These are phyloP conservation scores for Escovopsis weberi DNA, from an alignment of 2,329 filamentous ascomycete genomes.

Conservation along the genomic window DNA sequence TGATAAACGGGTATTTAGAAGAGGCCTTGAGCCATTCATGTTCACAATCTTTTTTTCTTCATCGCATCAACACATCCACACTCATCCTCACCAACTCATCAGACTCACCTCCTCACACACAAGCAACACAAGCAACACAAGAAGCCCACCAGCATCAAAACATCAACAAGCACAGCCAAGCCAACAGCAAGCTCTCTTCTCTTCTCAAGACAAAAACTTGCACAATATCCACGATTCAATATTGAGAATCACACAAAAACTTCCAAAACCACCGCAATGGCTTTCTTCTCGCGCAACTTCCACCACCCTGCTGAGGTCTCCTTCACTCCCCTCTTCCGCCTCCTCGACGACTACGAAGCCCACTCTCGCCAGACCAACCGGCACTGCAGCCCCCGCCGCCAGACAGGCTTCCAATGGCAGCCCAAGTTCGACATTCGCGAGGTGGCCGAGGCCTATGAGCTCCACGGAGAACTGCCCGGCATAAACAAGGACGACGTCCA, in stretches of 20 bases:
- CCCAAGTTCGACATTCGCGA: slow-evolving; percentile 72
- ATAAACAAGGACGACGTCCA: slow-evolving; percentile 58
- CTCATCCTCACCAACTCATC: background rate
- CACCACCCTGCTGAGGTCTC: slow-evolving; percentile 35
- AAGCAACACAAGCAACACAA: background rate
- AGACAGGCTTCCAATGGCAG: slow-evolving; percentile 41
- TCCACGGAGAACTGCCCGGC: slow-evolving; percentile 68
- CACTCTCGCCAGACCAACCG: slow-evolving; percentile 29
- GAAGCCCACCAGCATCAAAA: background rate
- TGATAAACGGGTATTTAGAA: no score
- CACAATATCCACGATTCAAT: background rate
- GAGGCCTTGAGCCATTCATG: no score
- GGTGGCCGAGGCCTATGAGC: slow-evolving; percentile 52
- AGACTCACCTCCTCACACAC: slow-evolving; percentile 3
- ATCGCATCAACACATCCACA: background rate
- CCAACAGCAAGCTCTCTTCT: background rate
- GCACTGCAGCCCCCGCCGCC: slow-evolving; percentile 12
- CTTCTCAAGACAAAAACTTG: background rate
- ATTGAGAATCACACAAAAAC: background rate
- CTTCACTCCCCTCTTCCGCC: slow-evolving; percentile 47
- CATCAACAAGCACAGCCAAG: background rate
- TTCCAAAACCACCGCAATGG: slow-evolving; percentile 32
- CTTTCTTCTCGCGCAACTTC: slow-evolving; percentile 41
- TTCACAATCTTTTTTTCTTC: background rate
- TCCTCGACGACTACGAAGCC: slow-evolving; percentile 48